Base-by-base conservation (phyloP, 2,329 filamentous ascomycete genomes). In the Proliferodiscus dingleyae region DNA sequence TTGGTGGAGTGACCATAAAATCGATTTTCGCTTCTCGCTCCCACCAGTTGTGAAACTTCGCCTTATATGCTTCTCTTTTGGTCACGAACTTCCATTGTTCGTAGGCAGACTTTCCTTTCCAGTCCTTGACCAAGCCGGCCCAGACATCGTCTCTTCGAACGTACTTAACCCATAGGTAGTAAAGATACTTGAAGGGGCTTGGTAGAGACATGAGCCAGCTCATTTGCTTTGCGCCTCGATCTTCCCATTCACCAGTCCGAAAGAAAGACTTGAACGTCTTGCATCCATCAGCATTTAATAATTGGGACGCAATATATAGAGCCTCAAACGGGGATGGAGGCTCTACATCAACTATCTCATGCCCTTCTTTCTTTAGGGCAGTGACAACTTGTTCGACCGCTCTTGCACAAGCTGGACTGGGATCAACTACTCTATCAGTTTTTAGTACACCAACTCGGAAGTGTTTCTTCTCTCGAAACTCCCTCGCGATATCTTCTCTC, bases 111-210 rank as follows among this genome's bases (percentile, higher is more conserved):
- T 90, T 89, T 43, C 79, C 75, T 42, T 81, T 75, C 78, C 87
- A 95, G 57, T 83, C 73, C 34, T 76, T 74, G 37, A 96, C 69
- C 5, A 96, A 67, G 0, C 81, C 83, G 0, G 89, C 89, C 86
- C 89, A 95, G 39, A 90, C 67, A 1, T 71, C 64, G 63, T 96
- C 89, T 9, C 81, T 70, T 43, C 81, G 79, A 51, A 96, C 71
- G 64, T 95, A 94, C 59, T 84, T 85, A n/a, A 93, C 83, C 77
- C 86, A 96, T 5, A 89, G 77, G 63, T 89, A 93, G 70, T 95
- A 88, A n/a, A 93, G 60, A 64, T 85, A 94, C 63, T 89, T 88
- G 55, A 95, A 61, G 4, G 85, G 80, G 5, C 81, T 71, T 11
- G 88, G 85, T 11, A 95, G 75, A 33, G 71, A 73, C 71, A 89